Evolutionary conservation across 306 rosid genomes (phyloP).

Genomic region (Fagus crenata): DNA sequence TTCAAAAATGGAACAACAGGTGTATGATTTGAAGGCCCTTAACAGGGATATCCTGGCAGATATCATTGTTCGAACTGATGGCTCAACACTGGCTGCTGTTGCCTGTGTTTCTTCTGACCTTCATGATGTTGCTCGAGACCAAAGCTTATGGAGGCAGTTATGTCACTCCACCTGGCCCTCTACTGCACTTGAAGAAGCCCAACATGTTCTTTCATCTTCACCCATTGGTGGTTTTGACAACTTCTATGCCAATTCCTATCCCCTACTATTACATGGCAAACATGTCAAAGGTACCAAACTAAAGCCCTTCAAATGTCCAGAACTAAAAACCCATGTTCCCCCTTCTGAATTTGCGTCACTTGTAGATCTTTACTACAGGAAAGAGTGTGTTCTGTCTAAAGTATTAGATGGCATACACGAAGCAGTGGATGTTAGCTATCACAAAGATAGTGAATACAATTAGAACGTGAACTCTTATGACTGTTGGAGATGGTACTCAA

Average conservation of each 20-base stretch:
- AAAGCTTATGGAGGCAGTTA: neutral
- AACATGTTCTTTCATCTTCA: neutral
- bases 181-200: neutral
- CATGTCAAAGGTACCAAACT: neutral
- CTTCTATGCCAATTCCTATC: constrained; percentile 1
- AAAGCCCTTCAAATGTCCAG: neutral
- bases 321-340: neutral
- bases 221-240: neutral
- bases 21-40: neutral
- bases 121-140: constrained; percentile 1
- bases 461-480: neutral
- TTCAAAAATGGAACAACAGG: neutral
- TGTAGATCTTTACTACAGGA: neutral
- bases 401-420: neutral
- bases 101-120: neutral
- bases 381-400: constrained; percentile 2
- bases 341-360: neutral
- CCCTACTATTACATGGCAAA: neutral
- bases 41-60: neutral
- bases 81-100: neutral
- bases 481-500: neutral
- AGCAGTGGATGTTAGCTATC: neutral
- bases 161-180: constrained; percentile 2
- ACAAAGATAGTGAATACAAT: neutral
- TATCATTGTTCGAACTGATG: neutral